Percentiles rank a stretch among this genome's conserved stretches.
Evolutionary conservation across 805 yeast species (phyloP).

Genomic region (Suhomyces canberraensis): DNA sequence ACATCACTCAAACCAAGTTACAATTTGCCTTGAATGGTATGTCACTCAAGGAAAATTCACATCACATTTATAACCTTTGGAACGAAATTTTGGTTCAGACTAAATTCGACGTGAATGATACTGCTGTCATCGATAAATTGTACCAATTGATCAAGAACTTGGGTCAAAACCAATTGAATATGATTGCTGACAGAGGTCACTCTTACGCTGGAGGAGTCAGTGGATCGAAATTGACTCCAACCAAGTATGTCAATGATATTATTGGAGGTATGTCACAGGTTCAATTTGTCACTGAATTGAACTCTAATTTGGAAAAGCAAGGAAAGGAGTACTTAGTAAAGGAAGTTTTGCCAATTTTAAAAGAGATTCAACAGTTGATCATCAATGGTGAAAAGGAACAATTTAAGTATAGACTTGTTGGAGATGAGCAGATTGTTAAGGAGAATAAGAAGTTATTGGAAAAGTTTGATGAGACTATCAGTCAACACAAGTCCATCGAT

Average conservation of each 20-base stretch:
- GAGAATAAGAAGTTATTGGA: slow-evolving; percentile 35
- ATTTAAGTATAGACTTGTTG: slow-evolving; percentile 55
- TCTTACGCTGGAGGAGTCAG: slow-evolving; percentile 71
- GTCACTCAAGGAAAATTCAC: slow-evolving; percentile 62
- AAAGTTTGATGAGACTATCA: slow-evolving; percentile 22
- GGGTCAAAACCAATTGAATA: slow-evolving; percentile 73
- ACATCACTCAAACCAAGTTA: slow-evolving; percentile 47
- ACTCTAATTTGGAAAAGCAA: slow-evolving; percentile 41
- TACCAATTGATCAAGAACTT: slow-evolving; percentile 67
- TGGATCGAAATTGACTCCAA: slow-evolving; percentile 57
- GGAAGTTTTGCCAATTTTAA: slow-evolving; percentile 64
- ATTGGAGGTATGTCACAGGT: slow-evolving; percentile 78
- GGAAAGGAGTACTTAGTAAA: slow-evolving; percentile 34
- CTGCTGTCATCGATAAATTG: slow-evolving; percentile 55
- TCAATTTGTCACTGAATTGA: slow-evolving; percentile 60
- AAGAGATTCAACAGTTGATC: slow-evolving; percentile 46
- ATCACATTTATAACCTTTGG: slow-evolving; percentile 63
- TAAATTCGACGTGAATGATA: slow-evolving; percentile 50
- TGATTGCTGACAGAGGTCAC: slow-evolving; percentile 86
- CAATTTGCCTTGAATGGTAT: slow-evolving; percentile 63
- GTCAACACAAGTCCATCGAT: slow-evolving; percentile 2
- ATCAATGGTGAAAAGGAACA: slow-evolving; percentile 30
- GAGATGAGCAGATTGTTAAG: slow-evolving; percentile 44
- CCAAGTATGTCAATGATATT: slow-evolving; percentile 58
- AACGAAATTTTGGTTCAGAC: slow-evolving; percentile 66